These are phyloP conservation scores for Trametes cubensis DNA, from an alignment of 768 basidiomycete species.

Conservation along the genomic window DNA sequence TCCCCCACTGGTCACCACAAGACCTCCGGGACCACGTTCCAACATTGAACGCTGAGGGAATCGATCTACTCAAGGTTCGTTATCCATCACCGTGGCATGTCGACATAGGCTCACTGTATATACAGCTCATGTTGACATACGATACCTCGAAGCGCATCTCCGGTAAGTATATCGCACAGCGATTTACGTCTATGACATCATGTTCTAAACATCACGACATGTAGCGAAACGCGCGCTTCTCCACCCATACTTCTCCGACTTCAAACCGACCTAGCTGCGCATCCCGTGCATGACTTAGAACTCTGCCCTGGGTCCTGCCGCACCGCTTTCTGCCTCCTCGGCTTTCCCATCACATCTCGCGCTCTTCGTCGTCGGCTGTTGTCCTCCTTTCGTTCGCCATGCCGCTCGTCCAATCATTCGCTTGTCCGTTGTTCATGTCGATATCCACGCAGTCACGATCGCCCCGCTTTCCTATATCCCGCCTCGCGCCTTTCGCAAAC, in stretches of 20 bases:
- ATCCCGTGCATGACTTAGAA: not conserved
- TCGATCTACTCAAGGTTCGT: slow-evolving; percentile 76
- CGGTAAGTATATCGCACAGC: slow-evolving; percentile 49
- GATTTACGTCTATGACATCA: not conserved
- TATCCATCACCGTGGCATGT: not conserved
- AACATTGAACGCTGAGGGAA: slow-evolving; percentile 72
- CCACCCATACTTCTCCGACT: slow-evolving; percentile 56
- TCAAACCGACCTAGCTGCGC: slow-evolving; percentile 34
- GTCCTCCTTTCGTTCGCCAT: not conserved
- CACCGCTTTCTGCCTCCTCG: not conserved
- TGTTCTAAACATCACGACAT: not conserved
- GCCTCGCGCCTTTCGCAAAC: not conserved
- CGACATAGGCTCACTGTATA: not conserved
- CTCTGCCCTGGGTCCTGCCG: too few species aligned
- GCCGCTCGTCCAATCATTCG: not conserved
- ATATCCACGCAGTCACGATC: slow-evolving; percentile 4
- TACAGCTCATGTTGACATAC: slow-evolving; percentile 59
- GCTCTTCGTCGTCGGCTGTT: slow-evolving; percentile 3
- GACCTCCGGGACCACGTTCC: slow-evolving; percentile 70
- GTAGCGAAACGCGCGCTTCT: slow-evolving; percentile 60
- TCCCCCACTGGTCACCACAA: slow-evolving; percentile 91
- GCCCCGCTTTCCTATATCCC: not conserved
- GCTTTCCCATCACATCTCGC: not conserved
- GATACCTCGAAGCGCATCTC: slow-evolving; percentile 93
- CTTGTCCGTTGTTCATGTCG: not conserved